Percentiles rank a stretch among this genome's conserved stretches.
phyloP scores from a whole-genome alignment of 805 yeast species.

The Wickerhamiella musiphila region DNA sequence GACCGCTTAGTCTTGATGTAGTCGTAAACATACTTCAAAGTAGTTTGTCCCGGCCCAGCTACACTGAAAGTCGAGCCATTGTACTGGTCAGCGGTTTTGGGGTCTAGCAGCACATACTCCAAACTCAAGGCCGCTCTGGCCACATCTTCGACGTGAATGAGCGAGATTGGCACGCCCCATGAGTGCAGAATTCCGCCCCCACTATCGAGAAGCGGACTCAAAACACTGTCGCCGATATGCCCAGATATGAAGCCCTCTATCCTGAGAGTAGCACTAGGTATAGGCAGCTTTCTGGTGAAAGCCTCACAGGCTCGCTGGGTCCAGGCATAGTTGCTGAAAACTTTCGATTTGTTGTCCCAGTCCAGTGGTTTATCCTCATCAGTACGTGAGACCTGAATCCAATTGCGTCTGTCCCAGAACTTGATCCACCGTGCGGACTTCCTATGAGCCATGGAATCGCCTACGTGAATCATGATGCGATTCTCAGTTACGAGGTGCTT shows the following conservation, averaged over 20 bases:
- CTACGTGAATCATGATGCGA: slow-evolving; percentile 10
- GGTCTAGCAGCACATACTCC: slow-evolving; percentile 15
- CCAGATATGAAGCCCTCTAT: slow-evolving; percentile 17
- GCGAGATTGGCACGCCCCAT: slow-evolving; percentile 12
- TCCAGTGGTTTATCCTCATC: slow-evolving; percentile 4
- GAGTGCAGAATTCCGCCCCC: slow-evolving; percentile 13
- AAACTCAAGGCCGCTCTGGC: slow-evolving; percentile 29
- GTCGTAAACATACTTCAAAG: slow-evolving; percentile 12
- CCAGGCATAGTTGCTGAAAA: slow-evolving; percentile 17
- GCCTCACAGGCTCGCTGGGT: slow-evolving; percentile 16
- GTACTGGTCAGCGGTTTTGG: slow-evolving; percentile 7
- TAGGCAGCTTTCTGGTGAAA: slow-evolving; percentile 3
- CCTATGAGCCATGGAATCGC: slow-evolving; percentile 15
- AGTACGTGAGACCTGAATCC: slow-evolving; percentile 5
- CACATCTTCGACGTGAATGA: slow-evolving; percentile 21
- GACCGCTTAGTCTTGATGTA: slow-evolving; percentile 7
- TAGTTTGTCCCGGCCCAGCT: slow-evolving; percentile 12
- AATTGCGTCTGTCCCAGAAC: slow-evolving; percentile 5
- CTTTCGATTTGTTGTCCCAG: slow-evolving; percentile 7
- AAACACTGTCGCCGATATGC: slow-evolving; percentile 16
- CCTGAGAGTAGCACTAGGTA: slow-evolving; percentile 9
- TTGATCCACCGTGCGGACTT: slow-evolving; percentile 10
- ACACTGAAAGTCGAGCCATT: slow-evolving; percentile 10
- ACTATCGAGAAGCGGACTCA: slow-evolving; percentile 12
- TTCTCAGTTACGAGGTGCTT: slow-evolving; percentile 2